Percentiles rank a stretch among this genome's conserved stretches.
Conservation (phyloP, 2,329 filamentous ascomycete genomes). For the Venturia asperata region DNA sequence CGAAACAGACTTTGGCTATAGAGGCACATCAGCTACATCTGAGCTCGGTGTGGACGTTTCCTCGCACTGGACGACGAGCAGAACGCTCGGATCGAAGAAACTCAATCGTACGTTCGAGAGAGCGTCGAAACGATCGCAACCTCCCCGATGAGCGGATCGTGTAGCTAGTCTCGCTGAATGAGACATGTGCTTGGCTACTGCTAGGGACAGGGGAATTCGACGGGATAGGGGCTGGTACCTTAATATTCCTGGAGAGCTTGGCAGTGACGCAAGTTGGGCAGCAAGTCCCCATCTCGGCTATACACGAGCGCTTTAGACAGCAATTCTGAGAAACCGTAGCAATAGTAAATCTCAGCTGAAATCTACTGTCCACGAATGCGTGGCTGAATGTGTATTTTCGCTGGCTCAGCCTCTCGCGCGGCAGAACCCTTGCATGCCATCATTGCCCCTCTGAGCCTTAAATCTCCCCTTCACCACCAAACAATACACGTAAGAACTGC, state of each 20-base stretch:
- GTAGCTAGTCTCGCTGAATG: neutral
- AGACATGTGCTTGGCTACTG: neutral
- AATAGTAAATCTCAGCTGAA: neutral
- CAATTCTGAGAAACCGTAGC: neutral
- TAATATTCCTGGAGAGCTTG: neutral
- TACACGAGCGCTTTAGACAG: neutral
- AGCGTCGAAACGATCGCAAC: neutral
- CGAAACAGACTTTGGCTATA: neutral
- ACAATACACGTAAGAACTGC: neutral
- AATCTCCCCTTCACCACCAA: neutral
- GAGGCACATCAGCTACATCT: neutral
- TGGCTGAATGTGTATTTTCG: neutral
- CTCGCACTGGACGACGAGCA: neutral
- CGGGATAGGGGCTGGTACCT: neutral
- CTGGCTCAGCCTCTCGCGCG: neutral
- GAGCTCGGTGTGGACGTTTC: neutral
- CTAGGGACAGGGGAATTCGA: conserved; percentile 5
- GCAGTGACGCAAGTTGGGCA: conserved; percentile 1
- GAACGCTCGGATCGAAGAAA: neutral
- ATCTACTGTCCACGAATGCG: neutral
- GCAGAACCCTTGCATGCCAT: neutral
- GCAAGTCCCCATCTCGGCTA: neutral
- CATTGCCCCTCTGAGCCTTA: conserved; percentile 11
- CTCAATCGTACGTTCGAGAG: neutral
- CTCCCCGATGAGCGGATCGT: neutral